Conservation (phyloP, 305 asterid genomes). For the Fraxinus xanthoxyloides region DNA sequence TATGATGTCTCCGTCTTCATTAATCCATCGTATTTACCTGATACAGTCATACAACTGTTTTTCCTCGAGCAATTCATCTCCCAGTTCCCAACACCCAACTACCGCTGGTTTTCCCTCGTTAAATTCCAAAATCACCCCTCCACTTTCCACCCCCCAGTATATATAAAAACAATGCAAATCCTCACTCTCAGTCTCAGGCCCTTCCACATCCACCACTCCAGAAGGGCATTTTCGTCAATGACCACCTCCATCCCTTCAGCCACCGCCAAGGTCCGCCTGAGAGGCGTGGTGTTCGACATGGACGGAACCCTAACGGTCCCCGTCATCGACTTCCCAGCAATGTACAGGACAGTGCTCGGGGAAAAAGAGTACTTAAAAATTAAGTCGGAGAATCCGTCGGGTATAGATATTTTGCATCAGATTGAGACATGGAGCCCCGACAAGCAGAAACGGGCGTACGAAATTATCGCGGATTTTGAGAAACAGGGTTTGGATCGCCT, state of each 20-base stretch:
- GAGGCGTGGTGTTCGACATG: constrained; percentile 96
- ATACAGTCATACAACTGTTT: too few relatives aligned
- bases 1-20: too few relatives aligned
- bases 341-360: constrained; percentile 89
- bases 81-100: background rate
- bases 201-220: constrained; percentile 23
- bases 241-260: constrained; percentile 24
- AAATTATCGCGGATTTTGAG: constrained; percentile 73
- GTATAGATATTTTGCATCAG: constrained; percentile 83
- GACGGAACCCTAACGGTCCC: constrained; percentile 96
- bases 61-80: too few relatives aligned
- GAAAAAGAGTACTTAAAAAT: constrained; percentile 54
- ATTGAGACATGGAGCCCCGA: constrained; percentile 82
- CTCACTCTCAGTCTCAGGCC: constrained; percentile 17
- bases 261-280: constrained; percentile 47
- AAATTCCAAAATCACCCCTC: background rate
- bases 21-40: too few relatives aligned
- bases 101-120: background rate
- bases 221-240: constrained; percentile 59
- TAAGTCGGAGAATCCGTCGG: constrained; percentile 56
- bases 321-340: constrained; percentile 79
- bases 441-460: constrained; percentile 58
- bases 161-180: background rate
- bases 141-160: background rate
- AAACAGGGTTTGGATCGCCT: constrained; percentile 81